Evolutionary conservation across 2,329 filamentous ascomycete species (phyloP).

Genomic region (Sphaerulina populicola): DNA sequence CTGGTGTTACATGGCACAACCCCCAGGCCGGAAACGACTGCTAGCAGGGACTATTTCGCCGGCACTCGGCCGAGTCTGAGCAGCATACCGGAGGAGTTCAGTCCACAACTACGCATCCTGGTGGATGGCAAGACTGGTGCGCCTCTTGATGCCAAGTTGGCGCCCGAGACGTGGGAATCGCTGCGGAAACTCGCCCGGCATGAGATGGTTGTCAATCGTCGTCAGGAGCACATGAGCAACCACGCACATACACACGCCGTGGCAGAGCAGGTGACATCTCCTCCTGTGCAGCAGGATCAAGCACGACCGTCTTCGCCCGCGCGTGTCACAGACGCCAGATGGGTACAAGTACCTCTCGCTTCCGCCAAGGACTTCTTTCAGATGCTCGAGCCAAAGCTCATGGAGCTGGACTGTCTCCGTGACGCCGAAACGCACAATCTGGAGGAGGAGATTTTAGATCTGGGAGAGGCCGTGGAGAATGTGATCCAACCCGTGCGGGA

Average conservation of each 20-base stretch:
- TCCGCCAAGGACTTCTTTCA: conserved; percentile 76
- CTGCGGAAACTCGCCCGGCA: conserved; percentile 52
- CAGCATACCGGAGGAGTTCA: conserved; percentile 39
- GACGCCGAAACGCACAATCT: conserved; percentile 57
- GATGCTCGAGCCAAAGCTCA: conserved; percentile 63
- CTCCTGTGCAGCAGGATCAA: conserved; percentile 2
- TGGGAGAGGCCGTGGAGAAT: conserved; percentile 57
- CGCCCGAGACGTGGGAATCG: conserved; percentile 55
- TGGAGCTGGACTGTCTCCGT: conserved; percentile 60
- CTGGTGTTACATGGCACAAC: conserved; percentile 26
- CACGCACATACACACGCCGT: conserved; percentile 11
- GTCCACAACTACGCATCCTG: conserved; percentile 62
- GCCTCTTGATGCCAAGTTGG: conserved; percentile 59
- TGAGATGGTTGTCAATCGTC: conserved; percentile 37
- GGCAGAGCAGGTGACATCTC: background rate
- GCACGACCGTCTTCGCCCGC: conserved; percentile 3
- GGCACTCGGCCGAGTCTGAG: conserved; percentile 20
- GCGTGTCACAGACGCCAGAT: conserved; percentile 23
- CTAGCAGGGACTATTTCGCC: conserved; percentile 20
- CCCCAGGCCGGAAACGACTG: background rate
- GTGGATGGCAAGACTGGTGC: conserved; percentile 59
- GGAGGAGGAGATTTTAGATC: conserved; percentile 51
- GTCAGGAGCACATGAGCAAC: conserved; percentile 21
- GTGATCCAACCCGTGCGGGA: conserved; percentile 58
- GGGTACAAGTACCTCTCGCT: conserved; percentile 65